Conservation (phyloP, 2,329 filamentous ascomycete genomes). For the Colletotrichum incanum region DNA sequence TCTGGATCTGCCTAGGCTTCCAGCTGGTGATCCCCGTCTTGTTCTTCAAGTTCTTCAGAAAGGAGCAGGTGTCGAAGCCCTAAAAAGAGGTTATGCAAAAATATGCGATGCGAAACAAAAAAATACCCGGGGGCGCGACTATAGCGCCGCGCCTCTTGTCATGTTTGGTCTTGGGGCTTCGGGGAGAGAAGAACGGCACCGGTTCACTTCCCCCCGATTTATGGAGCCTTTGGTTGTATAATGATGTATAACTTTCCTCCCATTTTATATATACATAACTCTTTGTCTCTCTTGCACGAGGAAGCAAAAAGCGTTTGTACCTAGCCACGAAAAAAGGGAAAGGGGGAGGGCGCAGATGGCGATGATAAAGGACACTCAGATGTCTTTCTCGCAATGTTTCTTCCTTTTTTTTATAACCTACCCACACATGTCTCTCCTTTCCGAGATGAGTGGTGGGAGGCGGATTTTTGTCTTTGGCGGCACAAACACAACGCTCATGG, state of each 20-base stretch:
- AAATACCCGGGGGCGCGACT: slow-evolving; percentile 35
- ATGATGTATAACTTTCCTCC: slow-evolving; percentile 38
- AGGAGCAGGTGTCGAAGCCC: slow-evolving; percentile 72
- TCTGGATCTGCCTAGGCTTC: slow-evolving; percentile 73
- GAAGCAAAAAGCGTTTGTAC: slow-evolving; percentile 5
- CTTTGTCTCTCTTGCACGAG: slow-evolving; percentile 42
- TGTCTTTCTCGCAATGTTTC: neutral
- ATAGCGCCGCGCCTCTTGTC: slow-evolving; percentile 29
- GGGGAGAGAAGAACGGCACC: slow-evolving; percentile 23
- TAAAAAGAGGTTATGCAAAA: slow-evolving; percentile 44
- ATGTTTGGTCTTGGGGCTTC: slow-evolving; percentile 30
- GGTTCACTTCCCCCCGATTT: slow-evolving; percentile 32
- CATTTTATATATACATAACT: slow-evolving; percentile 39
- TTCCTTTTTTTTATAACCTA: neutral
- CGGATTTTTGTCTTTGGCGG: neutral
- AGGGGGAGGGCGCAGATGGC: slow-evolving; percentile 1
- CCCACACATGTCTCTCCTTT: neutral
- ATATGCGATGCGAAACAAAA: slow-evolving; percentile 35
- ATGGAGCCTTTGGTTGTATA: slow-evolving; percentile 42
- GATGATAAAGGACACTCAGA: neutral
- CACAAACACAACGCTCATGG: slow-evolving; percentile 10
- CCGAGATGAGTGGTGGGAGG: slow-evolving; percentile 7
- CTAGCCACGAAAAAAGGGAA: slow-evolving; percentile 1
- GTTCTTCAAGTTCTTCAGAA: slow-evolving; percentile 70
- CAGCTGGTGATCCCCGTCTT: slow-evolving; percentile 73